Base-by-base conservation (phyloP, 2,329 filamentous ascomycete species). In the Fusarium pseudograminearum region DNA sequence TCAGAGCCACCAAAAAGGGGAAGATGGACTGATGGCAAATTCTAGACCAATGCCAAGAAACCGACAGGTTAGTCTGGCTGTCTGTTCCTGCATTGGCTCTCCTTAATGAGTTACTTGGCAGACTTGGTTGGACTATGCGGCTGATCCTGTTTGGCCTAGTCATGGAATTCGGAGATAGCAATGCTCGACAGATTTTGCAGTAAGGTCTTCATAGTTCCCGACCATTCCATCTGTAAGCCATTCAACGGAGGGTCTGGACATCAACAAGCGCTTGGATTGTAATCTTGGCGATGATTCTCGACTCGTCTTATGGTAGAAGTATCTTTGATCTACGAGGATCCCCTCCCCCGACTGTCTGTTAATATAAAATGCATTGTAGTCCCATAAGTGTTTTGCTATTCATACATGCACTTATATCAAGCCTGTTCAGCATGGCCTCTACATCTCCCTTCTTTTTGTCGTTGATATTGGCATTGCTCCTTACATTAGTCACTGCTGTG, bases 401-500 rank as follows among this genome's bases (percentile, higher is more conserved):
- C 20, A n/a, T 45, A 28, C 40, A 20, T 20, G 18, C 18, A 24
- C 15, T 47, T 24, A 4, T 18, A 31, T n/a, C 30, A 34, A 18
- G 22, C 26, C 20, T 5, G 7, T 10, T 46, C 7, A 41, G 36
- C 14, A 67, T 67, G 64, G 1, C 14, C 14, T 16, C 50, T 26
- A 30, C 28, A 6, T 47, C 15, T 20, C 16, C 18, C 24, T 7
- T 59, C 20, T n/a, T 53, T 16, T 34, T 38, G 11, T 10, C 54
- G 12, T 42, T 40, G 4, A 42, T 24, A 6, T 36, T 52, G 14
- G 33, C 57, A 11, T 54, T 73, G 3, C 44, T 73, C 3, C 38
- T 63, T 6, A 55, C 61, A 28, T 26, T 52, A 9, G 63, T 26
- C 33, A n/a, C 20, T 24, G 69, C 71, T 6, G 69, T 71, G 2